phyloP scores from a whole-genome alignment of 2,329 filamentous ascomycete genomes.

The Aspergillus nomiae region DNA sequence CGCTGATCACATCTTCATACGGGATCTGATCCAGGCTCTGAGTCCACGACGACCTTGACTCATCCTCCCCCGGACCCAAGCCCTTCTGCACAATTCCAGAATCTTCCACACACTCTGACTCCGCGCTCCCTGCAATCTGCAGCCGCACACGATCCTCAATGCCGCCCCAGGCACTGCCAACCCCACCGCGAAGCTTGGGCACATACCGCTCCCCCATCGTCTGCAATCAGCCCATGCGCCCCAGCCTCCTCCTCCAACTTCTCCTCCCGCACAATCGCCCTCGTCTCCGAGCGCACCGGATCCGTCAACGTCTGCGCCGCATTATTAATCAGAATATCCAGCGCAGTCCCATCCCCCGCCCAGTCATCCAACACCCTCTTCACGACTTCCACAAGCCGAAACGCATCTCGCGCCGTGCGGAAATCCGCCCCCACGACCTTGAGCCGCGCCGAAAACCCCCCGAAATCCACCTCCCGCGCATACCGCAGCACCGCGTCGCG shows the following conservation, averaged over 20 bases:
- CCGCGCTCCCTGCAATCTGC: neutral
- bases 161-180: neutral
- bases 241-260: neutral
- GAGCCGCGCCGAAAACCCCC: slow-evolving; percentile 18
- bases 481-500: slow-evolving; percentile 36
- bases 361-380: slow-evolving; percentile 24
- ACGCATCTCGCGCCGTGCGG: slow-evolving; percentile 34
- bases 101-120: neutral
- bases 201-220: neutral
- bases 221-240: neutral
- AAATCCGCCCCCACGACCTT: slow-evolving; percentile 40
- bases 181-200: neutral
- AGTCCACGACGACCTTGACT: slow-evolving; percentile 35
- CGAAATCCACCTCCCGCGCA: slow-evolving; percentile 15
- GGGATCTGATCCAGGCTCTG: slow-evolving; percentile 41
- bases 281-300: slow-evolving; percentile 31
- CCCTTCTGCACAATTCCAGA: slow-evolving; percentile 15
- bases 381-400: slow-evolving; percentile 27
- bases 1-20: slow-evolving; percentile 43
- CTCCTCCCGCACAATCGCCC: slow-evolving; percentile 28
- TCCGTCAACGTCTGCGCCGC: slow-evolving; percentile 44
- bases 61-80: slow-evolving; percentile 9
- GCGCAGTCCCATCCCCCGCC: slow-evolving; percentile 9
- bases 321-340: slow-evolving; percentile 44
- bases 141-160: slow-evolving; percentile 1